Percentiles rank a stretch among this genome's conserved stretches.
These are phyloP conservation scores for Lotmaria passim DNA, from an alignment of 208 protist species.

Conservation along the genomic window DNA sequence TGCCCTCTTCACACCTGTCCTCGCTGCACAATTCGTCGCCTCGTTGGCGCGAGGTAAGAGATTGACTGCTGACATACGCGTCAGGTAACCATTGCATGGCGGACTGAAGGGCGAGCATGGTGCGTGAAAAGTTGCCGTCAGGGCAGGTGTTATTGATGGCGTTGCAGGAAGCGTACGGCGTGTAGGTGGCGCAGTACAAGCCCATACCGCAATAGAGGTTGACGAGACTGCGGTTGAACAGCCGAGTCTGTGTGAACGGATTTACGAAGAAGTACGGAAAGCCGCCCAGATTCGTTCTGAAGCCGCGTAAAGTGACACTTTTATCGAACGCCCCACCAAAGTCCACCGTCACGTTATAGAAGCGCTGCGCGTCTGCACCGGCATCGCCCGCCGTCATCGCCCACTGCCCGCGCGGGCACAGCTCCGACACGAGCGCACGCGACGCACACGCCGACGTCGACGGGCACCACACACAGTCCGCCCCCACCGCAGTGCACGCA, in stretches of 20 bases:
- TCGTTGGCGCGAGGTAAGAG: neutral
- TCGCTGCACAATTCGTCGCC: conserved; percentile 3
- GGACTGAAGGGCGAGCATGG: conserved; percentile 35
- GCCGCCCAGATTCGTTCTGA: neutral
- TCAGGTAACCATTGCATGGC: neutral
- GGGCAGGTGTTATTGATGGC: conserved; percentile 24
- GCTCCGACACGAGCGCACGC: conserved; percentile 10
- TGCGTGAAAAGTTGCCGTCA: conserved; percentile 36
- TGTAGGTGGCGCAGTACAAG: neutral
- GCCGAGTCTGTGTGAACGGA: neutral
- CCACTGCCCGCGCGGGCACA: conserved; percentile 33
- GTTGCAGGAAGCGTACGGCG: neutral
- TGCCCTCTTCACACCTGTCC: neutral
- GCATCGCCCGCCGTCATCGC: neutral
- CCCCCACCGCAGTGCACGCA: conserved; percentile 10
- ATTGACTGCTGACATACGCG: neutral
- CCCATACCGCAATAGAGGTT: conserved; percentile 10
- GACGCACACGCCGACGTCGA: conserved; percentile 22
- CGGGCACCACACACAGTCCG: conserved; percentile 28
- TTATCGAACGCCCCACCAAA: neutral
- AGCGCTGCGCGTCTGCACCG: conserved; percentile 11
- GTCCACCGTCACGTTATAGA: conserved; percentile 16
- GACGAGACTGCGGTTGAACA: neutral
- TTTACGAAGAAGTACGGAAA: neutral
- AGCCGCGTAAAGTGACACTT: no score